Evolutionary conservation across 2,329 filamentous ascomycete species (phyloP), one percentile per base, ranked within the genome.

Genomic region (Dendryphion nanum): DNA sequence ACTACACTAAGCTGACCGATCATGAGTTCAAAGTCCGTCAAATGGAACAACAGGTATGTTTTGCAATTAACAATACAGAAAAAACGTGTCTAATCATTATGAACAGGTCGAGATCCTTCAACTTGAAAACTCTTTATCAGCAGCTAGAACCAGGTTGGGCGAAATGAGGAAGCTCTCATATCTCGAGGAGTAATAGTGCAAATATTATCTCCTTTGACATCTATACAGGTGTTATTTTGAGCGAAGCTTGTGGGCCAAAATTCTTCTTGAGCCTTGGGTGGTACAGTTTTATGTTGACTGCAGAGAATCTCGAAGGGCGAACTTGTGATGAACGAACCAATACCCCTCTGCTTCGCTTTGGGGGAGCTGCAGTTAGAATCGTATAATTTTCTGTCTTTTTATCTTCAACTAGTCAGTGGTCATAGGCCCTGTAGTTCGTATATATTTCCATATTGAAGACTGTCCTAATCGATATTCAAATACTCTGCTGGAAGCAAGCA

Each of bases 151-250:
- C 60, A 77, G 89, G 37, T 73, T 98, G 48, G 91, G 93, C 47
- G 93, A 98, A 77, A 97, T 98, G 93, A 82, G 93, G 64, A 96
- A 96, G 80, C 88, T 95, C 46, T 91, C 86, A 4, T 96, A 96
- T 70, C 85, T 66, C 23, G 62, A 66, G 33, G 62, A 66, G 43
- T 66, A 56, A 43, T 26, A 10, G 10, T 8, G n/a, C 23, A 26
- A 26, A 2, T n/a, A 8, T 26, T 26, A 26, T 26, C 23, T 10
- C n/a, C 10, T n/a, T 26, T n/a, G 23, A n/a, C 23, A 26, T 26
- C 23, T 2, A 10, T 26, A n/a, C 10, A 26, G n/a, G 23, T 26
- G n/a, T n/a, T n/a, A n/a, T 26, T n/a, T 10, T 26, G 10, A 26
- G 23, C 23, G 23, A n/a, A 8, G 23, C 10, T n/a, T 26, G 23